Evolutionary conservation across 306 rosid genomes (phyloP).

Genomic region (Ceratonia siliqua): DNA sequence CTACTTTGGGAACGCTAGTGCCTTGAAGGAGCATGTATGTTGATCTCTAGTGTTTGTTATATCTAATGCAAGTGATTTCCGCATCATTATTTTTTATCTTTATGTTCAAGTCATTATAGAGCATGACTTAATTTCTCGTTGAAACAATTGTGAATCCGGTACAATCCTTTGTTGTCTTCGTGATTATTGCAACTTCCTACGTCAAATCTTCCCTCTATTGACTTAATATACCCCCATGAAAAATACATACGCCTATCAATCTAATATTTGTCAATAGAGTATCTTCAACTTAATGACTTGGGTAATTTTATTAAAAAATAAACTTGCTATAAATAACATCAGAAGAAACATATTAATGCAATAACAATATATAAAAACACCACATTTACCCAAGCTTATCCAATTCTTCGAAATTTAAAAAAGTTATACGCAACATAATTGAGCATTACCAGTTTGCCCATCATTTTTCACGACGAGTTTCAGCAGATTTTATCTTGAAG

Average conservation of each 20-base stretch:
- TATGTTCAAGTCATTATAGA: conserved; percentile 14
- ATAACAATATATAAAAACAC: neutral
- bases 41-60: conserved; percentile 35
- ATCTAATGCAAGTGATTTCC: conserved; percentile 30
- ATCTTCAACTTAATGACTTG: neutral
- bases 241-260: too few species aligned
- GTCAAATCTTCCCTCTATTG: too few species aligned
- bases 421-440: neutral
- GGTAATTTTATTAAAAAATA: too few species aligned
- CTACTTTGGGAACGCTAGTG: conserved; percentile 36
- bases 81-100: conserved; percentile 25
- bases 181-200: neutral
- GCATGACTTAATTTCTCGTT: neutral
- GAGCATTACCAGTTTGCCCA: neutral
- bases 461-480: conserved; percentile 20
- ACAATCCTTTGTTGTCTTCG: neutral
- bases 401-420: neutral
- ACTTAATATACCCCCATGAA: too few species aligned
- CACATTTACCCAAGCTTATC: neutral
- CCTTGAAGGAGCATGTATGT: conserved; percentile 39
- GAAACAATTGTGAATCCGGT: neutral
- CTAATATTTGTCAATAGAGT: neutral
- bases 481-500: conserved; percentile 19
- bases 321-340: too few species aligned
- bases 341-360: neutral